Percentiles rank a stretch among this genome's conserved stretches.
Evolutionary conservation across 371 early-diverging fungal genomes (phyloP).

Genomic region (Lichtheimia hyalospora): DNA sequence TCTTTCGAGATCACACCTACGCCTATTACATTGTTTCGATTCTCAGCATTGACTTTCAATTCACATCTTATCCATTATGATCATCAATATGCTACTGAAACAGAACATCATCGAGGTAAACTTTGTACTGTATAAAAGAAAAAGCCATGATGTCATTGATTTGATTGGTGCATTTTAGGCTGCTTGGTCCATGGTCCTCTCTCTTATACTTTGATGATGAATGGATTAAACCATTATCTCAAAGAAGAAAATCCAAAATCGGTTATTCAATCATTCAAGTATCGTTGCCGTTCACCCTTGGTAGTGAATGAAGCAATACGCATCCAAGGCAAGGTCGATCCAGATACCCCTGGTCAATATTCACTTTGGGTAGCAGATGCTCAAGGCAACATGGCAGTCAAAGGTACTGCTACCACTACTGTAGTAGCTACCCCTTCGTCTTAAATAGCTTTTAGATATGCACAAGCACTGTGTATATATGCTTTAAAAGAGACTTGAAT

Average conservation of each 20-base stretch:
- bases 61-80: constrained; percentile 86
- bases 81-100: constrained; percentile 58
- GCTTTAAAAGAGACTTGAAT: too few relatives aligned
- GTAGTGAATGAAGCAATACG: constrained; percentile 58
- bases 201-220: constrained; percentile 69
- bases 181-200: constrained; percentile 83
- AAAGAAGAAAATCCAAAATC: background rate
- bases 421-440: background rate
- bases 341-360: constrained; percentile 33
- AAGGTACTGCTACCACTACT: constrained; percentile 68
- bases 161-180: constrained; percentile 23
- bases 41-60: constrained; percentile 84
- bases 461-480: too few relatives aligned
- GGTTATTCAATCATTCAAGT: constrained; percentile 54
- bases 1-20: constrained; percentile 52
- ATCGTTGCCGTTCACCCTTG: constrained; percentile 70
- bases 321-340: constrained; percentile 44
- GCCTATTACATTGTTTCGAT: constrained; percentile 73
- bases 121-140: too few relatives aligned
- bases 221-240: constrained; percentile 32
- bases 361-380: constrained; percentile 74
- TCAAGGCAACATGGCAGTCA: constrained; percentile 71
- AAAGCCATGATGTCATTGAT: background rate
- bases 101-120: constrained; percentile 71
- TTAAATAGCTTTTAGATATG: too few relatives aligned